Evolutionary conservation across 306 rosid genomes (phyloP).

Genomic region (Cicer arietinum): DNA sequence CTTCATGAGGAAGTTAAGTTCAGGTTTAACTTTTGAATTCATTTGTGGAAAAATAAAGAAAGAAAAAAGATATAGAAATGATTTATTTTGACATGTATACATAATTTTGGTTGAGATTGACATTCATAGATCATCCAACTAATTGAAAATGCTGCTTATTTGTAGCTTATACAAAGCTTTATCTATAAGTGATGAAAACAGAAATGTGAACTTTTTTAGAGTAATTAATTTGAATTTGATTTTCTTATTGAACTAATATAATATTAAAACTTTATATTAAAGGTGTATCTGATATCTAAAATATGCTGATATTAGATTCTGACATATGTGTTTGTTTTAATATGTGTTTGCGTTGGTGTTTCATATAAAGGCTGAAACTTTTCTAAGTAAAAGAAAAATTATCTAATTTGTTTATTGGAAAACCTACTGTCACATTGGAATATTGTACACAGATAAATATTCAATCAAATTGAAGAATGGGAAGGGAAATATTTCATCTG

Average conservation of each 20-base stretch:
- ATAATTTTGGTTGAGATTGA: constrained; percentile 53
- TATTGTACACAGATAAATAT: no score
- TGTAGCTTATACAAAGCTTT: constrained; percentile 35
- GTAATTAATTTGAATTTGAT: not conserved
- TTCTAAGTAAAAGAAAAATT: no score
- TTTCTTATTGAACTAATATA: constrained; percentile 13
- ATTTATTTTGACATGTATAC: constrained; percentile 40
- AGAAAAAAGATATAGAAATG: constrained; percentile 25
- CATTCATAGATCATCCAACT: constrained; percentile 40
- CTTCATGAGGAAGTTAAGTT: constrained; percentile 42
- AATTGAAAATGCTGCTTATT: constrained; percentile 35
- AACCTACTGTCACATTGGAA: no score
- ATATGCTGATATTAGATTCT: no score
- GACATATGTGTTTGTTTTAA: no score
- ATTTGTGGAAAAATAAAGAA: constrained; percentile 1
- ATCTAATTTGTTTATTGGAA: no score
- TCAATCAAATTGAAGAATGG: no score
- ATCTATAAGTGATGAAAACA: constrained; percentile 35
- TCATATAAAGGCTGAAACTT: no score
- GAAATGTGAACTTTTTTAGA: constrained; percentile 1
- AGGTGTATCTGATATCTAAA: no score
- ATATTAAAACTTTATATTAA: not conserved
- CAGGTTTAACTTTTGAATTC: constrained; percentile 45
- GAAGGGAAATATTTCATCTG: no score
- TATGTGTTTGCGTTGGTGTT: no score